Evolutionary conservation across 169 alveolate genomes (phyloP).

Genomic region (Babesia bigemina): DNA sequence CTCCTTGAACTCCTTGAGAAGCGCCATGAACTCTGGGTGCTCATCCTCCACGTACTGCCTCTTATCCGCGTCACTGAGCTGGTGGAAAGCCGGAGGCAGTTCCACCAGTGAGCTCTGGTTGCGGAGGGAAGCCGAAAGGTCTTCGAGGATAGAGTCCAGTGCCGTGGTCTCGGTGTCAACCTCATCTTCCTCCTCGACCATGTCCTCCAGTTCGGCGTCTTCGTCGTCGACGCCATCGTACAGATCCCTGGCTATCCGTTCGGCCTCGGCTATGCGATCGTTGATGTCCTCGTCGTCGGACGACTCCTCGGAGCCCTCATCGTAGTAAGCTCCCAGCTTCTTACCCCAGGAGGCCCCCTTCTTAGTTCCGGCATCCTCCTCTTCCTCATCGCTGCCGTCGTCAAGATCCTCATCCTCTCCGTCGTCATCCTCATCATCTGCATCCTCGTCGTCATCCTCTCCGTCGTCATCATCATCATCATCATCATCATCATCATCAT

Average conservation of each 20-base stretch:
- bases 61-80: conserved; percentile 41
- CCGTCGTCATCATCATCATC: conserved; percentile 4
- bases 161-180: conserved; percentile 15
- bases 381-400: conserved; percentile 53
- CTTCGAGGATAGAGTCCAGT: conserved; percentile 38
- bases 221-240: conserved; percentile 68
- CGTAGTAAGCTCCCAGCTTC: conserved; percentile 63
- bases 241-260: conserved; percentile 47
- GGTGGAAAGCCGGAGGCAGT: conserved; percentile 44
- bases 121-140: conserved; percentile 43
- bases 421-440: background rate
- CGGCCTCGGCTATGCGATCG: conserved; percentile 66
- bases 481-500: background rate
- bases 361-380: conserved; percentile 24
- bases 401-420: conserved; percentile 30
- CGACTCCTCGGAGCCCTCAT: conserved; percentile 59
- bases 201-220: conserved; percentile 59
- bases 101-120: conserved; percentile 22
- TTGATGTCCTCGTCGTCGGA: conserved; percentile 65
- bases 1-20: conserved; percentile 60
- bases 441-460: background rate
- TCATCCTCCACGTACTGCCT: conserved; percentile 32
- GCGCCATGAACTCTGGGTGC: conserved; percentile 68
- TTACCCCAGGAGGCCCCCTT: conserved; percentile 73
- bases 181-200: conserved; percentile 45